A percentile compares a stretch with the other conserved stretches of the same genome.
Evolutionary conservation across 2,329 filamentous ascomycete species (phyloP).

Genomic region (Pseudomassariella vexata): DNA sequence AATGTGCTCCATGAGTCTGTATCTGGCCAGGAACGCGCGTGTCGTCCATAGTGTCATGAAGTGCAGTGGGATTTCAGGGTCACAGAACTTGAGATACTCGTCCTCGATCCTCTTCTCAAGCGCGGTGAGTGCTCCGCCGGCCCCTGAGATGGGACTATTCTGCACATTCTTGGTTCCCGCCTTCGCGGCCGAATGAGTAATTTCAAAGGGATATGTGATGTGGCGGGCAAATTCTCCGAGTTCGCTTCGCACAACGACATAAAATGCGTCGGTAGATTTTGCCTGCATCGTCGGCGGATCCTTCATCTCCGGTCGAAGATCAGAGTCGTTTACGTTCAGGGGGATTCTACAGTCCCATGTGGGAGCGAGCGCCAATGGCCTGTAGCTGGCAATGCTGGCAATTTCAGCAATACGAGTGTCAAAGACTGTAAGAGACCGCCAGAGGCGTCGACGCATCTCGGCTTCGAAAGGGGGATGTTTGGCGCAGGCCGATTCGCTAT

Average conservation of each 20-base stretch:
- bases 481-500: constrained; percentile 35
- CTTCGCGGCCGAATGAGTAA: constrained; percentile 26
- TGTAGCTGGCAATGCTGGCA: constrained; percentile 35
- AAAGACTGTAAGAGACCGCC: constrained; percentile 55
- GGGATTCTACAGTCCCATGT: constrained; percentile 37
- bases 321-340: constrained; percentile 39
- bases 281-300: constrained; percentile 19
- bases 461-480: constrained; percentile 36
- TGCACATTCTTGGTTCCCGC: constrained; percentile 13
- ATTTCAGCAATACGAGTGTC: constrained; percentile 52
- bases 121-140: constrained; percentile 17
- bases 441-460: constrained; percentile 55
- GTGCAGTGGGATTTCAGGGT: constrained; percentile 32
- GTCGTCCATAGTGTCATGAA: constrained; percentile 32
- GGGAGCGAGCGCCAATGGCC: constrained; percentile 21
- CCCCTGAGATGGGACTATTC: constrained; percentile 5
- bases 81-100: constrained; percentile 36
- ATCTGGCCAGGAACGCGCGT: constrained; percentile 39
- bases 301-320: constrained; percentile 35
- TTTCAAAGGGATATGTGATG: constrained; percentile 25
- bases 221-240: constrained; percentile 32
- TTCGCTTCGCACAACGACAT: constrained; percentile 32
- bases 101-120: constrained; percentile 37
- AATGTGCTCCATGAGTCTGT: constrained; percentile 43
- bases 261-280: constrained; percentile 35